Conservation (phyloP, 192 early-diverging fungal genomes). For the Entomortierella parvispora region DNA sequence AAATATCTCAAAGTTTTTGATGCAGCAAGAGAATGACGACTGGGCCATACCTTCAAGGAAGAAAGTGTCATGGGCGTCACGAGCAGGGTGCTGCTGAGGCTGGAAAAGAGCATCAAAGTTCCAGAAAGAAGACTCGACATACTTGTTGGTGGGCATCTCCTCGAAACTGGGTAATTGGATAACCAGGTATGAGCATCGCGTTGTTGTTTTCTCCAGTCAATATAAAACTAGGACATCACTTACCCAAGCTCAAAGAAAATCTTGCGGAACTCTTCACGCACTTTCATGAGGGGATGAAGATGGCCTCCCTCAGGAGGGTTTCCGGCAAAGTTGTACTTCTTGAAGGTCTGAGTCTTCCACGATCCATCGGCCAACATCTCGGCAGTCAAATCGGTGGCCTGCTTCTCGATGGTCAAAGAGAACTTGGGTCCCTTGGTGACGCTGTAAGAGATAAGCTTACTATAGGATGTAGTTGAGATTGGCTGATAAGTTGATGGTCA, state of each 20-base stretch:
- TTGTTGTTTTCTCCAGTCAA: background rate
- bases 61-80: constrained; percentile 89
- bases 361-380: constrained; percentile 90
- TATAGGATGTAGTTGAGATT: constrained; percentile 23
- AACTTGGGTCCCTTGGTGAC: constrained; percentile 92
- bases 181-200: background rate
- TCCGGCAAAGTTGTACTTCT: constrained; percentile 99
- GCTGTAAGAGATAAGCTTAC: constrained; percentile 82
- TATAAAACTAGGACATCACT: too few species aligned
- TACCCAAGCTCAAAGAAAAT: constrained; percentile 99
- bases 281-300: constrained; percentile 98
- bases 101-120: constrained; percentile 99
- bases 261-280: constrained; percentile 97
- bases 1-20: background rate
- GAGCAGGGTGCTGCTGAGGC: constrained; percentile 97
- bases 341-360: constrained; percentile 96
- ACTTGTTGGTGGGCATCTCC: constrained; percentile 99
- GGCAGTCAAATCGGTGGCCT: constrained; percentile 92
- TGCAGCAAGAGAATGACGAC: background rate
- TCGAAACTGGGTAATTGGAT: constrained; percentile 67
- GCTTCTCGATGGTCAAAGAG: constrained; percentile 84
- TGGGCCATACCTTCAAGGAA: constrained; percentile 60
- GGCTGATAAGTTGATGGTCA: constrained; percentile 2
- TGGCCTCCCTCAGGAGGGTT: constrained; percentile 84
- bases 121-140: constrained; percentile 99